Evolutionary conservation across 345 rosid species (phyloP), one percentile per base, ranked within the genome.

Genomic region (Hypericum perforatum): DNA sequence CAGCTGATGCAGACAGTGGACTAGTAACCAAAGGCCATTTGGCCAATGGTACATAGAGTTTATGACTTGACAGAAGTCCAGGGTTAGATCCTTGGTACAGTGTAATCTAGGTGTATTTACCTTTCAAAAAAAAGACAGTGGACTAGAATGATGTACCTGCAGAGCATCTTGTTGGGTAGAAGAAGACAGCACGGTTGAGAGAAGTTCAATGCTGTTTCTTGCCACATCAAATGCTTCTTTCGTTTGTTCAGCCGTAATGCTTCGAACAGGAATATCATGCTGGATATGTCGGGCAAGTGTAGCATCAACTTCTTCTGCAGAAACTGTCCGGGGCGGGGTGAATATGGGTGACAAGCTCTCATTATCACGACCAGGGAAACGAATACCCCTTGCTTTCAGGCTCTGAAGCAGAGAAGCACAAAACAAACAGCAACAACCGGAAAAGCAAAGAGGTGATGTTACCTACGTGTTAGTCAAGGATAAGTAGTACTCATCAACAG

Each of bases 291-390:
- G 80, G 42, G 75, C 80, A 61, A 72, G 64, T 61, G 59, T 68
- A 39, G 64, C 62, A 66, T 72, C 79, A 53, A 59, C 71, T 57
- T 88, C 94, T 13, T 75, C 73, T 43, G 76, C 82, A 15, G 82
- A 73, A 63, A 72, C 77, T 48, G 99, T 74, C 55, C 77, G 82
- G 61, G 97, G 76, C 63, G 95, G 99, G 6, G 97, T 94, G 63
- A 94, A 89, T 54, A 94, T 84, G 43, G 99, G 97, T 43, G 80
- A 97, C 76, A 89, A 63, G 67, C 95, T 94, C 78, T 94, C 99
- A 41, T 70, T 58, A 67, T 94, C 99, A 69, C 95, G 89, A 43
- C 94, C 99, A 52, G 99, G 97, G 71, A 94, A 94, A 9, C 94
- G 80, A 43, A 94, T 82, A 13, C 97, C 99, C 73, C 97, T 78